Base-by-base conservation (phyloP, 1,139 yeast genomes). In the Candida anutae region DNA sequence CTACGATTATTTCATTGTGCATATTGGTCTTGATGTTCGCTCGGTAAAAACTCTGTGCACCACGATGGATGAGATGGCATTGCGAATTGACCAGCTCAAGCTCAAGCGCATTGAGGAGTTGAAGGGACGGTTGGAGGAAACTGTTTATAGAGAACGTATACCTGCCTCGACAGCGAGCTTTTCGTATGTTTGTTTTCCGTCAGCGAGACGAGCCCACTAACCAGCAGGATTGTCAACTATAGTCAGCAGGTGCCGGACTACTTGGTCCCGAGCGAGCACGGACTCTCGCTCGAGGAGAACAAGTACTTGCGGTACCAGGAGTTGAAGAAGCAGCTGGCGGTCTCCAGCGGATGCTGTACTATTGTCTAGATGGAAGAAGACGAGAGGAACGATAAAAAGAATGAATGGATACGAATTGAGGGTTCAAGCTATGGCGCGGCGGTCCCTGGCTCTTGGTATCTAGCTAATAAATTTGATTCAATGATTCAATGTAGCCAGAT, bases 1-100 rank as follows among this genome's bases (percentile, higher is more conserved):
- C 95, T 4, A 43, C 68, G 4, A 69, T 90, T 28, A 79, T 87
- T 26, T 69, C 88, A 4, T 39, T 72, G 19, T 84, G 97, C 59
- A 77, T 87, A 16, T 45, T 88, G 28, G 52, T 84, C 10, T 55
- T 88, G 35, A 75, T 78, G 45, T 77, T 79, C n/a, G n/a, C n/a
- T 40, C 37, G 42, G 18, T 41, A 23, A 28, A 9, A 14, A 16
- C 10, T 9, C 22, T 22, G 16, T 21, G 13, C 6, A 21, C 24
- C 17, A 15, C 32, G 18, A 31, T 31, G 21, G 32, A 30, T 23
- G 58, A 53, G 27, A 39, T 58, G 18, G 43, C 51, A 9, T 38
- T 42, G 27, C 55, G 55, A 26, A 62, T 64, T 13, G 48, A 54
- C 21, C 51, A 50, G 36, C 53, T 81, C 35, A 79, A 79, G 50